These are phyloP conservation scores for Yamadazyma dushanensis DNA, from an alignment of 1,139 yeast species.

Conservation along the genomic window DNA sequence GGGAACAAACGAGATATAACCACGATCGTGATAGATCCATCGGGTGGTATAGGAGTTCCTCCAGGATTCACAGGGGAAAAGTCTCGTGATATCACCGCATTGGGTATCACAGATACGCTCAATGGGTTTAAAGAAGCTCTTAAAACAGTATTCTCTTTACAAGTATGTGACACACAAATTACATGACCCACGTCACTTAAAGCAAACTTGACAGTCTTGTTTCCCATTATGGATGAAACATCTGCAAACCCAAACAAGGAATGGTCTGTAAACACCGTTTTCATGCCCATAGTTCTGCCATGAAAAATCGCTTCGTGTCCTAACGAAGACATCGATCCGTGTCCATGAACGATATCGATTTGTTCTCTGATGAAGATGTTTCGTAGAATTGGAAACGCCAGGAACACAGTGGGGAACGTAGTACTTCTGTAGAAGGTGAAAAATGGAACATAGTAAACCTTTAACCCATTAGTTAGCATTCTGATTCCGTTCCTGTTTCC, in stretches of 20 bases:
- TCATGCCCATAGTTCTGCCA: slow-evolving; percentile 89
- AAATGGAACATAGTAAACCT: slow-evolving; percentile 89
- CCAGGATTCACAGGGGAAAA: slow-evolving; percentile 57
- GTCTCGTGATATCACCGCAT: slow-evolving; percentile 86
- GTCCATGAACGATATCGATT: slow-evolving; percentile 92
- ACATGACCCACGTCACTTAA: slow-evolving; percentile 87
- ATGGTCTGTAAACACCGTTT: slow-evolving; percentile 93
- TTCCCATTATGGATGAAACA: slow-evolving; percentile 79
- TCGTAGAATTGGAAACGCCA: slow-evolving; percentile 81
- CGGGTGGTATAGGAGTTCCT: slow-evolving; percentile 12
- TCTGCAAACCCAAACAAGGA: slow-evolving; percentile 94
- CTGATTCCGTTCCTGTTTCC: slow-evolving; percentile 81
- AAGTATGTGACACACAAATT: slow-evolving; percentile 94
- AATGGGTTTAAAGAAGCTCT: slow-evolving; percentile 81
- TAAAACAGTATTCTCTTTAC: slow-evolving; percentile 92
- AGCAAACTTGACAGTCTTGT: slow-evolving; percentile 81
- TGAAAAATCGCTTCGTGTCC: slow-evolving; percentile 91
- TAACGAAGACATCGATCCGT: slow-evolving; percentile 82
- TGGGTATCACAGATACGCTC: slow-evolving; percentile 87
- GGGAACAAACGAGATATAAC: slow-evolving; percentile 90
- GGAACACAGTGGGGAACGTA: slow-evolving; percentile 85
- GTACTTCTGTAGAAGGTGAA: slow-evolving; percentile 78
- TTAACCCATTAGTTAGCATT: slow-evolving; percentile 81
- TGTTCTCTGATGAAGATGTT: slow-evolving; percentile 83
- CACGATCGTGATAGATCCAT: slow-evolving; percentile 65